Conservation (phyloP, 2,329 filamentous ascomycete genomes). For the Phoma sp. region DNA sequence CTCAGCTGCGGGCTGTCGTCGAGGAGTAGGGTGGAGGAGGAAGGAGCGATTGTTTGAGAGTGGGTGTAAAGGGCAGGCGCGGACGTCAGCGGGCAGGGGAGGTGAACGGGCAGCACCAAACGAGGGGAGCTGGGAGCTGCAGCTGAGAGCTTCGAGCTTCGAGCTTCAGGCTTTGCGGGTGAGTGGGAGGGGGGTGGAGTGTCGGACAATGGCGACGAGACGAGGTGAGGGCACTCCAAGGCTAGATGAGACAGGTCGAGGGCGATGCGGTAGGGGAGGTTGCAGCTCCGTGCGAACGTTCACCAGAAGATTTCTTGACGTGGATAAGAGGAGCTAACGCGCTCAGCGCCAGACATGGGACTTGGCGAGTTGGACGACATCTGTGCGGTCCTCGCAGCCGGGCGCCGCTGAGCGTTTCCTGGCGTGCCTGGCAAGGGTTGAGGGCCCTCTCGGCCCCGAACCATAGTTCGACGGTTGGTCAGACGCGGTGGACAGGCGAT, state of each 20-base stretch:
- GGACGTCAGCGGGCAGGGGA: constrained; percentile 39
- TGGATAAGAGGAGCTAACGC: constrained; percentile 39
- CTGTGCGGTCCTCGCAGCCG: constrained; percentile 21
- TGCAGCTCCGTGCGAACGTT: constrained; percentile 36
- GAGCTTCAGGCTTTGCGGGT: constrained; percentile 25
- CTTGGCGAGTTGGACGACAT: constrained; percentile 25
- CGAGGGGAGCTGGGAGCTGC: constrained; percentile 27
- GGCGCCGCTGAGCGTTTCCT: constrained; percentile 5
- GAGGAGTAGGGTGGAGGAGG: constrained; percentile 11
- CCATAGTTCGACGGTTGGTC: too few relatives aligned
- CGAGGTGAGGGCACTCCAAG: constrained; percentile 21
- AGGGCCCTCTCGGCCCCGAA: too few relatives aligned
- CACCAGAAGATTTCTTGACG: constrained; percentile 40
- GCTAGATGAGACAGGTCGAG: constrained; percentile 34
- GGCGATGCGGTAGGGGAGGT: constrained; percentile 36
- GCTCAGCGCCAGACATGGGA: constrained; percentile 22
- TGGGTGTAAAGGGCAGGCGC: constrained; percentile 19
- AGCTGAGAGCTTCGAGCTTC: constrained; percentile 26
- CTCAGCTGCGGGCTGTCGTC: constrained; percentile 17
- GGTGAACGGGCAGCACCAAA: constrained; percentile 26
- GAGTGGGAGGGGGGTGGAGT: constrained; percentile 22
- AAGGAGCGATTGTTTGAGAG: constrained; percentile 18
- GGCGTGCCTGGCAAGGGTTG: background rate
- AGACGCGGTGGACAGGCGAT: background rate
- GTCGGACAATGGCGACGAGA: constrained; percentile 27